A percentile compares a stretch with the other conserved stretches of the same genome.
Conservation (phyloP, 2,329 filamentous ascomycete species). For the Chaetomium olivaceum region DNA sequence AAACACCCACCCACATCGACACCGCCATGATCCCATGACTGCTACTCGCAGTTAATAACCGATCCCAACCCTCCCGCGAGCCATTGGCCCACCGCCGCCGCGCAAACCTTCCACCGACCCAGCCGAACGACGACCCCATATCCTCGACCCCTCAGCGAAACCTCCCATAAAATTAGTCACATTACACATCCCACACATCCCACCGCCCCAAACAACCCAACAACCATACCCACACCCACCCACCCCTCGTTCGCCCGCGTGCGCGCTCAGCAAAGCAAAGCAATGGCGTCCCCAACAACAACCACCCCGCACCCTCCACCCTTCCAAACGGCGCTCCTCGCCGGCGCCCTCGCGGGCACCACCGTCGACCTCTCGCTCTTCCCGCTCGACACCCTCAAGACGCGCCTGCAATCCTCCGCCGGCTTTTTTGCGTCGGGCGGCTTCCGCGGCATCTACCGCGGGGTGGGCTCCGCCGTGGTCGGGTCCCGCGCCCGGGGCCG, state of each 20-base stretch:
- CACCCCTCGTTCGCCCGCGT: too few relatives aligned
- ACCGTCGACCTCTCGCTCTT: conserved; percentile 96
- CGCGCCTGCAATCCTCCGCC: conserved; percentile 80
- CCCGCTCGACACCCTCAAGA: conserved; percentile 98
- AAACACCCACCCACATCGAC: background rate
- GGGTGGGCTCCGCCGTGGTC: conserved; percentile 83
- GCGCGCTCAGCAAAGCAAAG: too few relatives aligned
- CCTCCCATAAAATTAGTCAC: background rate
- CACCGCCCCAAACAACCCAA: background rate
- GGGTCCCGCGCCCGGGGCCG: conserved; percentile 91
- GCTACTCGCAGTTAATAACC: background rate
- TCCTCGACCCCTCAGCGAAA: background rate
- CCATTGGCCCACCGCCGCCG: background rate
- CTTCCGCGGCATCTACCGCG: conserved; percentile 89
- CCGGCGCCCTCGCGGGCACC: conserved; percentile 88
- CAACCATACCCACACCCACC: conserved; percentile 16
- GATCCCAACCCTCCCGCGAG: background rate
- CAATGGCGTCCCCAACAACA: too few relatives aligned
- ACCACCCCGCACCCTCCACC: conserved; percentile 35
- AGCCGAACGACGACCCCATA: background rate
- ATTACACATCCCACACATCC: background rate
- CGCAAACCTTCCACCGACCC: background rate
- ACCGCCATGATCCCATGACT: background rate
- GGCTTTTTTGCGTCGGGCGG: conserved; percentile 83
- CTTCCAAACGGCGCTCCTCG: conserved; percentile 66